Evolutionary conservation across 2,329 filamentous ascomycete genomes (phyloP).

Genomic region (Iodosphaeria phyllophila): DNA sequence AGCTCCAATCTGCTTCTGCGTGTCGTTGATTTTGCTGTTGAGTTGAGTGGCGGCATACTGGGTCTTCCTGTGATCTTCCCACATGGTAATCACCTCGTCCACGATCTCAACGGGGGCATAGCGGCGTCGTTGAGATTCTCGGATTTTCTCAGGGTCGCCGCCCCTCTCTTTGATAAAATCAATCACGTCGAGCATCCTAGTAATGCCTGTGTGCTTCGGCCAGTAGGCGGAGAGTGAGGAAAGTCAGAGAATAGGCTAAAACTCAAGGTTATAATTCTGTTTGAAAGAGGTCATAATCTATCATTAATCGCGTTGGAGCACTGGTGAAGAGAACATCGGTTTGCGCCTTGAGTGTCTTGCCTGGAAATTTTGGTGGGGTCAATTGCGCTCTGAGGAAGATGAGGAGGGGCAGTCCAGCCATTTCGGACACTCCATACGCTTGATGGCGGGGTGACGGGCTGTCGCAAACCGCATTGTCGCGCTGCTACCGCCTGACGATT

Average conservation of each 20-base stretch:
- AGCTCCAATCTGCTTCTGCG: slow-evolving; percentile 75
- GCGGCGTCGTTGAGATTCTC: slow-evolving; percentile 74
- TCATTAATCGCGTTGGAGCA: too few species aligned
- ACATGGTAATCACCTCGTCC: slow-evolving; percentile 76
- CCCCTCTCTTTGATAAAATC: slow-evolving; percentile 76
- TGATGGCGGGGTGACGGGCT: too few species aligned
- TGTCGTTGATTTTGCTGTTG: slow-evolving; percentile 67
- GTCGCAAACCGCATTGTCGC: too few species aligned
- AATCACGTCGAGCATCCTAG: slow-evolving; percentile 51
- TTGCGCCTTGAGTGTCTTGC: too few species aligned
- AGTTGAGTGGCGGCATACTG: slow-evolving; percentile 66
- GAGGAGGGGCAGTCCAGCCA: background rate
- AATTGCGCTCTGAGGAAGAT: too few species aligned
- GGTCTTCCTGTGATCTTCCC: slow-evolving; percentile 67
- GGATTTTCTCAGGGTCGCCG: slow-evolving; percentile 79
- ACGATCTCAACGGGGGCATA: slow-evolving; percentile 67
- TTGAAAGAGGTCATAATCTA: background rate
- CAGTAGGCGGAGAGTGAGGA: background rate
- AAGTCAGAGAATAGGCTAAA: too few species aligned
- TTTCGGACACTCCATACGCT: too few species aligned
- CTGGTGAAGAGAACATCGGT: too few species aligned
- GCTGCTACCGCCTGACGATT: too few species aligned
- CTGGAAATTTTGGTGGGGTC: slow-evolving; percentile 1
- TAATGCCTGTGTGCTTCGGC: slow-evolving; percentile 1
- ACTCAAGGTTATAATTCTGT: too few species aligned